A percentile compares a stretch with the other conserved stretches of the same genome.
These are phyloP conservation scores for Harrya chromipes DNA, from an alignment of 768 basidiomycete species.

Conservation along the genomic window DNA sequence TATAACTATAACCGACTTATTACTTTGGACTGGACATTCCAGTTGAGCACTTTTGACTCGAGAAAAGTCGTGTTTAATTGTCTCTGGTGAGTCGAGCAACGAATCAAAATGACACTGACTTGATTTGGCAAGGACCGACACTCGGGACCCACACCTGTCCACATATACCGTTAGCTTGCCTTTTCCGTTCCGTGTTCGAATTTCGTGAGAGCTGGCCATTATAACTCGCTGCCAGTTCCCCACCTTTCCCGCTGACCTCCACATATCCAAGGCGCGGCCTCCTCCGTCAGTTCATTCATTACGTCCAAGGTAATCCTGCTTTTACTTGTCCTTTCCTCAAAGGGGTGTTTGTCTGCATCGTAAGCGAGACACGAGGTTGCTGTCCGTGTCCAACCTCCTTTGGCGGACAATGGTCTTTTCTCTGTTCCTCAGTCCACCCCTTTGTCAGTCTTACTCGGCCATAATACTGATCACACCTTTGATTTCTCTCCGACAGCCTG, in stretches of 20 bases:
- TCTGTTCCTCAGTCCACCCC: conserved; percentile 23
- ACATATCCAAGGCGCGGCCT: conserved; percentile 58
- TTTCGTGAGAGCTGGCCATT: conserved; percentile 24
- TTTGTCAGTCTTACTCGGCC: conserved; percentile 14
- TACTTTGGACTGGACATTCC: too few relatives aligned
- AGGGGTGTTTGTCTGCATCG: not conserved
- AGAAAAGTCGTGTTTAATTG: conserved; percentile 12
- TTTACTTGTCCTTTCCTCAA: conserved; percentile 6
- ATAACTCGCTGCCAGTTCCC: not conserved
- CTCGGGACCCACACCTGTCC: conserved; percentile 54
- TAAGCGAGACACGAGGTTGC: conserved; percentile 27
- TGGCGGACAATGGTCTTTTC: conserved; percentile 26
- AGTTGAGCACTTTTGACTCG: not conserved
- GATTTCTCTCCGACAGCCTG: conserved; percentile 18
- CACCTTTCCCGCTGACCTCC: conserved; percentile 9
- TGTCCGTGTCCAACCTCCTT: conserved; percentile 13
- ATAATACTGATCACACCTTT: conserved; percentile 19
- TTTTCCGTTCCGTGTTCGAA: conserved; percentile 41
- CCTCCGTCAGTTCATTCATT: conserved; percentile 66
- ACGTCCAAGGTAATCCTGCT: conserved; percentile 45
- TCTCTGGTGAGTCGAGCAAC: conserved; percentile 14
- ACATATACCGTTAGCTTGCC: conserved; percentile 42
- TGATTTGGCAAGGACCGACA: conserved; percentile 35
- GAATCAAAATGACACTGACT: conserved; percentile 16
- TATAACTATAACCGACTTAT: too few relatives aligned